Percentiles rank a stretch among this genome's conserved stretches.
Evolutionary conservation across 2,329 filamentous ascomycete species (phyloP).

Genomic region (Paecilomyces dactylethromorphus): DNA sequence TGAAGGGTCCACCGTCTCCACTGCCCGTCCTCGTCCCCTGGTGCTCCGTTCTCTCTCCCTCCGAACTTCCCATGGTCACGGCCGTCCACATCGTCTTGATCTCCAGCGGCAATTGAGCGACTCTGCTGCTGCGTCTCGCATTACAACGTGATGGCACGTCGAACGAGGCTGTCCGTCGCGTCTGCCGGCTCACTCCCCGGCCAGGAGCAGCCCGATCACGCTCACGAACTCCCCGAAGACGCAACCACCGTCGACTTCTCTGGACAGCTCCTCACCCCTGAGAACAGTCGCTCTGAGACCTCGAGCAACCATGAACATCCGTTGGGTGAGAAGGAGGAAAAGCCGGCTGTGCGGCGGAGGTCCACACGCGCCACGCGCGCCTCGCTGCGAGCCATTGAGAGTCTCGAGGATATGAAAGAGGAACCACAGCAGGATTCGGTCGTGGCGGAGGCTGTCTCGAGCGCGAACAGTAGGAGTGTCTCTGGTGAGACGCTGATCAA

Average conservation of each 20-base stretch:
- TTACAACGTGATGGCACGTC: constrained; percentile 19
- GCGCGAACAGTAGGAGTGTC: constrained; percentile 19
- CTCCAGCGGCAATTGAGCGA: constrained; percentile 6
- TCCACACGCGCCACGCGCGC: constrained; percentile 36
- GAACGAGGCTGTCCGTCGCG: constrained; percentile 20
- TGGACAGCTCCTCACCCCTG: constrained; percentile 36
- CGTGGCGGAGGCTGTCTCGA: constrained; percentile 12
- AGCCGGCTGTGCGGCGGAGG: constrained; percentile 21
- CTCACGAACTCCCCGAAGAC: constrained; percentile 21
- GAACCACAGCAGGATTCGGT: constrained; percentile 12
- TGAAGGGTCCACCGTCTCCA: not conserved
- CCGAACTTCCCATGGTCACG: constrained; percentile 6
- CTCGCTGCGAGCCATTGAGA: constrained; percentile 25
- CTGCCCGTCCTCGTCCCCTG: not conserved
- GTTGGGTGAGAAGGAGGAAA: constrained; percentile 21
- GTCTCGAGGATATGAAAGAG: constrained; percentile 18
- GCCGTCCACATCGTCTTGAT: constrained; percentile 8
- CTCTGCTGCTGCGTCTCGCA: constrained; percentile 2
- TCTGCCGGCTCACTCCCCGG: constrained; percentile 20
- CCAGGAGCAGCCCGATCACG: constrained; percentile 12
- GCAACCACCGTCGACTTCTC: constrained; percentile 27
- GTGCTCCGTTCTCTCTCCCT: not conserved
- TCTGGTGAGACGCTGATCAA: constrained; percentile 34
- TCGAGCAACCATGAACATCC: constrained; percentile 34
- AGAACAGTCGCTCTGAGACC: constrained; percentile 38